Evolutionary conservation across 768 basidiomycete genomes (phyloP).

Genomic region (Lactifluus pinguis): DNA sequence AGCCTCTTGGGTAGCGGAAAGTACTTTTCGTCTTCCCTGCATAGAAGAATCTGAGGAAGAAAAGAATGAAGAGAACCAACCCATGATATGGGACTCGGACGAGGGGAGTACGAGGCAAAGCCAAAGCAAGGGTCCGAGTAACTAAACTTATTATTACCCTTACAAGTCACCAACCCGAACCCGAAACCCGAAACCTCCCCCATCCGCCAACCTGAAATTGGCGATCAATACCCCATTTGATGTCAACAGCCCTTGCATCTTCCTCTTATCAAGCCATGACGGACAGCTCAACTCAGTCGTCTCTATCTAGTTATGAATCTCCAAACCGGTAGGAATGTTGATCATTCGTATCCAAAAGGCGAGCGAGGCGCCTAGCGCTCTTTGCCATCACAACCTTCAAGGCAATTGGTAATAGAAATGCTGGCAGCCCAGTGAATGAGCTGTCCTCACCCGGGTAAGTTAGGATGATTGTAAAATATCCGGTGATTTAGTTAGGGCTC

Average conservation of each 20-base stretch:
- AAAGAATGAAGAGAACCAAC: conserved; percentile 67
- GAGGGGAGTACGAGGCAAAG: not conserved
- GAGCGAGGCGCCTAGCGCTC: conserved; percentile 43
- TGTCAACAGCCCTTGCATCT: too few species aligned
- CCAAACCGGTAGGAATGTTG: conserved; percentile 35
- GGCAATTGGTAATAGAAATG: conserved; percentile 61
- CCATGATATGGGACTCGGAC: conserved; percentile 35
- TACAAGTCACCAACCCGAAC: too few species aligned
- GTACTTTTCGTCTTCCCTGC: conserved; percentile 46
- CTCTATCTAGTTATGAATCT: not conserved
- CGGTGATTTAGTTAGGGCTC: too few species aligned
- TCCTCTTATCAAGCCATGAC: too few species aligned
- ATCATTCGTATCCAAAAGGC: not conserved
- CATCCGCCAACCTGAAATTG: too few species aligned
- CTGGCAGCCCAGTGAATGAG: too few species aligned
- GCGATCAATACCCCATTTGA: too few species aligned
- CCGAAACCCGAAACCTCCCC: not conserved
- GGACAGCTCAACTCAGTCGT: too few species aligned
- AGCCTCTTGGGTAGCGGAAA: conserved; percentile 77
- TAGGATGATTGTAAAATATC: too few species aligned
- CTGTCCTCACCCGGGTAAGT: conserved; percentile 43
- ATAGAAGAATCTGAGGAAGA: conserved; percentile 36
- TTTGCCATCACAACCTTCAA: conserved; percentile 74
- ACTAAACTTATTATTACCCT: not conserved
- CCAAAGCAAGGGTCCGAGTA: not conserved